Evolutionary conservation across 2,329 filamentous ascomycete species (phyloP).

Genomic region (Pleoardoris graminearum): DNA sequence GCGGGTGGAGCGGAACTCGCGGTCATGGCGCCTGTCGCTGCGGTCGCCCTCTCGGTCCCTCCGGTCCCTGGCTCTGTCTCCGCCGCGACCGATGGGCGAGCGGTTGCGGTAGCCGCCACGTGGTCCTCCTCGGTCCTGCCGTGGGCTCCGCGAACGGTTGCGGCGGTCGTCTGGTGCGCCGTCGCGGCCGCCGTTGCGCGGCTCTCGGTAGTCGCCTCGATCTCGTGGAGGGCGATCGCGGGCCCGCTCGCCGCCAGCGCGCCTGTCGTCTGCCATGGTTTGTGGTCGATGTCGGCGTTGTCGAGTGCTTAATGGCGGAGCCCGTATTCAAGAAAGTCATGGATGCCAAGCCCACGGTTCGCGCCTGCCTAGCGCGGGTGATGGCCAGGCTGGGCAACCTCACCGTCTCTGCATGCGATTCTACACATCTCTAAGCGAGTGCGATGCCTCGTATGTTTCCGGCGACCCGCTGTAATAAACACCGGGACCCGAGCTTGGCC

Average conservation of each 20-base stretch:
- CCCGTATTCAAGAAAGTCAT: neutral
- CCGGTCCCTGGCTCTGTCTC: conserved; percentile 11
- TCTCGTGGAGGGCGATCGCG: conserved; percentile 17
- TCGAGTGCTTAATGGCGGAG: neutral
- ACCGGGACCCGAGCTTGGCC: no score
- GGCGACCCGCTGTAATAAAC: no score
- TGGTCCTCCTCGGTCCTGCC: conserved; percentile 32
- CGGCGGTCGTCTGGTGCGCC: conserved; percentile 30
- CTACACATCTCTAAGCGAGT: no score
- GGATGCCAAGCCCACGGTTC: neutral
- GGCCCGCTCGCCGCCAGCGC: conserved; percentile 23
- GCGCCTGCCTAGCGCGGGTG: neutral
- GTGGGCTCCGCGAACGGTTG: conserved; percentile 41
- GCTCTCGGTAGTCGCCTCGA: conserved; percentile 22
- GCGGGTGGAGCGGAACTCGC: conserved; percentile 12
- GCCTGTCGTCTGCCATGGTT: conserved; percentile 11
- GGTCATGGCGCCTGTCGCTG: conserved; percentile 7
- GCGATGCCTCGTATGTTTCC: no score
- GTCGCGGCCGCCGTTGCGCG: conserved; percentile 15
- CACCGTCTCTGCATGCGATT: no score
- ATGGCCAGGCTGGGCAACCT: no score
- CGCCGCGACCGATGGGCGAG: conserved; percentile 30
- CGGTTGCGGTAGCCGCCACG: conserved; percentile 36
- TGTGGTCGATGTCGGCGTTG: neutral
- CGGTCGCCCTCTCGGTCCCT: conserved; percentile 18